These are phyloP conservation scores for Panaeolus papilionaceus DNA, from an alignment of 768 basidiomycete species.

Conservation along the genomic window DNA sequence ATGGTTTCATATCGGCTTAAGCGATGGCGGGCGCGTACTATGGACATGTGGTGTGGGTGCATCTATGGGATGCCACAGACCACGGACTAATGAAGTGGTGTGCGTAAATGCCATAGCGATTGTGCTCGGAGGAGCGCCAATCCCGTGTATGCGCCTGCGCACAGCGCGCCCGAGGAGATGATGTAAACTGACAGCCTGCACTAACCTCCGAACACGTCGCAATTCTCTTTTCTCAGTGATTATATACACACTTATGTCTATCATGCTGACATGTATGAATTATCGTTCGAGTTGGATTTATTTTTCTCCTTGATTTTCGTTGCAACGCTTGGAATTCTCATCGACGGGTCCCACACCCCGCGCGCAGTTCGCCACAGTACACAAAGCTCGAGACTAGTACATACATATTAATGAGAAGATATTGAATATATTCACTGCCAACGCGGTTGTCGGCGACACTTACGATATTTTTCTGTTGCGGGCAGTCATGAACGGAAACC, in stretches of 20 bases:
- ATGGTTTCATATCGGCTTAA: background rate
- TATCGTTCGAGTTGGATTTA: conserved; percentile 1
- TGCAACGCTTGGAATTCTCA: background rate
- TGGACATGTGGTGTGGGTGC: conserved; percentile 12
- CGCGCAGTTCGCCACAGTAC: conserved; percentile 1
- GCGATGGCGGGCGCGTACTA: conserved; percentile 1
- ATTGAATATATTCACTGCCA: background rate
- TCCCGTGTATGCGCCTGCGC: background rate
- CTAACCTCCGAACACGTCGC: conserved; percentile 6
- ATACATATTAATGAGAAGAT: background rate
- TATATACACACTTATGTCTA: background rate
- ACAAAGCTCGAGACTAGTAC: background rate
- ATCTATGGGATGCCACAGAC: background rate
- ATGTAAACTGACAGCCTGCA: background rate
- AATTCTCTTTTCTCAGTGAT: background rate
- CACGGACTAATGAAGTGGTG: background rate
- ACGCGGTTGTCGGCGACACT: background rate
- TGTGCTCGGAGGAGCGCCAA: background rate
- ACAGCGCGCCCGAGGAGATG: background rate
- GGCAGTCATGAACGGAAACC: background rate
- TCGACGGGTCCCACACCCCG: background rate
- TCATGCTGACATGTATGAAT: background rate
- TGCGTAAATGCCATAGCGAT: background rate
- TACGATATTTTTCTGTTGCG: conserved; percentile 1
- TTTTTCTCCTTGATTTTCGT: conserved; percentile 4